Evolutionary conservation across 257 asterid species (phyloP).

Genomic region (Salvia splendens): DNA sequence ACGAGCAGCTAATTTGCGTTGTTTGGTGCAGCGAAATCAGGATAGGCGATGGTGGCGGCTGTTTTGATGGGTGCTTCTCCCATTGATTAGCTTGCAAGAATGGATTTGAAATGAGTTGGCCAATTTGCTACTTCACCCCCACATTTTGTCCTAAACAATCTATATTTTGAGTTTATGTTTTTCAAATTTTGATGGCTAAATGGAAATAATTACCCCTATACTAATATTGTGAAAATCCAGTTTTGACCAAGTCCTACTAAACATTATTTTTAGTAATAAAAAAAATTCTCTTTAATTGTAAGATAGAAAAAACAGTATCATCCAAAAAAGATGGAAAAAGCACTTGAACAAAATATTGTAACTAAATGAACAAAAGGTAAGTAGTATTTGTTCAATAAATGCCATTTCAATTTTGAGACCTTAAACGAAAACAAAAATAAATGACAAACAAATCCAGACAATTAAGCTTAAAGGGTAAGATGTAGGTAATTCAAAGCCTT

Average conservation of each 20-base stretch:
- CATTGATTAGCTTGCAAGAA: background rate
- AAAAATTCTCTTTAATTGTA: background rate
- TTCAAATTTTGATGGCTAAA: background rate
- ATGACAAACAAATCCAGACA: background rate
- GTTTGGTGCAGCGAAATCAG: constrained; percentile 46
- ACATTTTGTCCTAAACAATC: background rate
- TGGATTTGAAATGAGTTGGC: constrained; percentile 15
- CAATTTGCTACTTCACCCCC: constrained; percentile 22
- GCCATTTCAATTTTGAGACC: too few relatives aligned
- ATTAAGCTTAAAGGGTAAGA: background rate
- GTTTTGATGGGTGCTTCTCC: constrained; percentile 37
- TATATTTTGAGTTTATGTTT: background rate
- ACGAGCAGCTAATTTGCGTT: background rate
- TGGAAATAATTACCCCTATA: background rate
- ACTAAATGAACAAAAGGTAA: too few relatives aligned
- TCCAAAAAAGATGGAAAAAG: too few relatives aligned
- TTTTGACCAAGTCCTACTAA: background rate
- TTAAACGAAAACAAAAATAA: background rate
- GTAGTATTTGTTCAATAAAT: too few relatives aligned
- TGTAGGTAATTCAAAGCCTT: background rate
- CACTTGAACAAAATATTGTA: too few relatives aligned
- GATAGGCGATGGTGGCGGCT: constrained; percentile 60
- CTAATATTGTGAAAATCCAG: background rate
- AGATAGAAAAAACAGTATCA: too few relatives aligned
- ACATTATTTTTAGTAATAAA: background rate